Evolutionary conservation across 306 rosid genomes (phyloP).

Genomic region (Glycine soja): DNA sequence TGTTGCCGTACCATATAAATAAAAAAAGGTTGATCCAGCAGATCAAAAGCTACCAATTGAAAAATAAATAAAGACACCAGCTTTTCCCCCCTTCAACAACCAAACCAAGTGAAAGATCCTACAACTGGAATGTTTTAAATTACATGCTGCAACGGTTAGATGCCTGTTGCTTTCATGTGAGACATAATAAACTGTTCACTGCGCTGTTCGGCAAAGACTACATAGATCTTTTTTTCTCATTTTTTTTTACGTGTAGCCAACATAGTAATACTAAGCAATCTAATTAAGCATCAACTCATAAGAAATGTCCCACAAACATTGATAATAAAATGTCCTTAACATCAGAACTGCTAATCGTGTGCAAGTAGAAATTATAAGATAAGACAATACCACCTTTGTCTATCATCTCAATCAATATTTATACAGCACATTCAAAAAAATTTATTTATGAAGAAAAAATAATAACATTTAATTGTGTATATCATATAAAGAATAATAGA

Average conservation of each 20-base stretch:
- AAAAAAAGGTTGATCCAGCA: constrained; percentile 18
- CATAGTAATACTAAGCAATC: not conserved
- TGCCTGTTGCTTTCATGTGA: constrained; percentile 38
- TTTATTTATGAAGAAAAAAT: no score
- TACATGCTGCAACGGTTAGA: not conserved
- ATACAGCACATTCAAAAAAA: no score
- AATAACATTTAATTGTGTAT: no score
- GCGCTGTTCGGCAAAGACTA: not conserved
- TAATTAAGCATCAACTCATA: no score
- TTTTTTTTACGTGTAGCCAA: not conserved
- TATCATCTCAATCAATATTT: no score
- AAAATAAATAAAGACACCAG: not conserved
- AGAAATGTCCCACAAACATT: constrained; percentile 10
- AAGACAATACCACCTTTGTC: no score
- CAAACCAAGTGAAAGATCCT: constrained; percentile 36
- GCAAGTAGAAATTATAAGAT: not conserved
- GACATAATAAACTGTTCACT: constrained; percentile 36
- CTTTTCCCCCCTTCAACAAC: constrained; percentile 11
- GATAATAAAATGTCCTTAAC: not conserved
- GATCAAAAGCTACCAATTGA: not conserved
- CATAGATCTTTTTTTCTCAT: not conserved
- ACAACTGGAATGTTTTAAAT: constrained; percentile 41
- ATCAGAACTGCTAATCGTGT: not conserved
- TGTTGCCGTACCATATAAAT: not conserved
- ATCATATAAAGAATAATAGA: no score